Percentiles rank a stretch among this genome's conserved stretches.
These are phyloP conservation scores for Ceratobasidium papillatum DNA, from an alignment of 1,284 basidiomycete genomes.

Conservation along the genomic window DNA sequence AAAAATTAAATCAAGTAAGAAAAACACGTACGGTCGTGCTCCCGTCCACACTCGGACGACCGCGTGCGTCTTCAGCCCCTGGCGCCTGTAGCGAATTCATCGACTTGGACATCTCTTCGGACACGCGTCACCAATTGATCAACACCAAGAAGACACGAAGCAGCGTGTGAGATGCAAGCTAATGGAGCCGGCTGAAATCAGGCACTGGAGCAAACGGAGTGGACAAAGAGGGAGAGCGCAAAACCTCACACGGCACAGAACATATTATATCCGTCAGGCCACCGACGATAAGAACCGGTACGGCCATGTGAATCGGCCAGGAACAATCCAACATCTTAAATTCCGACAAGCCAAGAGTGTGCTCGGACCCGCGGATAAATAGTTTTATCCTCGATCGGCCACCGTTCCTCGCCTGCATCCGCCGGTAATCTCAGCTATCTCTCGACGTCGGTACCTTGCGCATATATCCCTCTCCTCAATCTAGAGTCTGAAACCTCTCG, in stretches of 20 bases:
- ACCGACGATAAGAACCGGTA: not conserved
- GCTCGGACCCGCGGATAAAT: not conserved
- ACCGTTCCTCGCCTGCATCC: no score
- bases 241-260: not conserved
- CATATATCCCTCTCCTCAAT: not conserved
- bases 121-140: not conserved
- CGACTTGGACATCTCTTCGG: conserved; percentile 7
- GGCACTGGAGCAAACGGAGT: not conserved
- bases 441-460: not conserved
- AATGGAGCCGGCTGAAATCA: no score
- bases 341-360: not conserved
- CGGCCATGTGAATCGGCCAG: conserved; percentile 35
- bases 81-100: not conserved
- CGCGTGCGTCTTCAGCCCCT: conserved; percentile 4
- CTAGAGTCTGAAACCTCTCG: no score
- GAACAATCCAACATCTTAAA: not conserved
- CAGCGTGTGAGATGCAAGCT: no score
- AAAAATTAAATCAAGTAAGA: not conserved
- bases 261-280: not conserved
- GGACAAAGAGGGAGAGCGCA: not conserved
- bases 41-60: conserved; percentile 3
- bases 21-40: not conserved
- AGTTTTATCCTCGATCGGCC: no score
- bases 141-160: not conserved
- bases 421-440: no score